Percentiles rank a stretch among this genome's conserved stretches.
These are phyloP conservation scores for Ceratocystiopsis brevicomis DNA, from an alignment of 2,329 filamentous ascomycete species.

Conservation along the genomic window DNA sequence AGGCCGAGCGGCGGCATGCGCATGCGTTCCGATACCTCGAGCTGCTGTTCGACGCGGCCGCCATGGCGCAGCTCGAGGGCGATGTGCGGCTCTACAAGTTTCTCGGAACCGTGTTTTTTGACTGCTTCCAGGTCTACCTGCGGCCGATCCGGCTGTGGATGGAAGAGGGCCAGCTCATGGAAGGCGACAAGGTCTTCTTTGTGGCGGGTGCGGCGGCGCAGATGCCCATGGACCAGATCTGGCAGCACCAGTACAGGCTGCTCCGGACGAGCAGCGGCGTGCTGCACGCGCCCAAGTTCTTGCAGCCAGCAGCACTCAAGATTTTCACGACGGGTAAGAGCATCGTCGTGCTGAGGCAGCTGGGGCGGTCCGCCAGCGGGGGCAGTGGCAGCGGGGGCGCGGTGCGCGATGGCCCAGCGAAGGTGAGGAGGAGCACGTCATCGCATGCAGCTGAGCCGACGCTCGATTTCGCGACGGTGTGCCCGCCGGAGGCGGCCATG, in stretches of 20 bases:
- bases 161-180: constrained; percentile 51
- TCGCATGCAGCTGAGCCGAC: constrained; percentile 19
- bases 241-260: constrained; percentile 57
- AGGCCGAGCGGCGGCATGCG: constrained; percentile 23
- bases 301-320: constrained; percentile 46
- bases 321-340: constrained; percentile 84
- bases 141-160: constrained; percentile 71
- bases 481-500: constrained; percentile 26
- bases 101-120: constrained; percentile 53
- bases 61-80: constrained; percentile 49
- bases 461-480: constrained; percentile 40
- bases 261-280: constrained; percentile 38
- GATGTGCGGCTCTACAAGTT: constrained; percentile 41
- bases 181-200: constrained; percentile 55
- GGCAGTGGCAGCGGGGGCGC: constrained; percentile 13
- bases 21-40: constrained; percentile 60
- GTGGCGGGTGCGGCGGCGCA: constrained; percentile 39
- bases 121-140: constrained; percentile 67
- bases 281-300: constrained; percentile 54
- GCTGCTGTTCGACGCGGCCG: constrained; percentile 52
- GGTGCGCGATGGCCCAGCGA: not conserved
- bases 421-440: constrained; percentile 4
- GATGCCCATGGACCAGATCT: constrained; percentile 45
- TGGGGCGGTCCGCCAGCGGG: constrained; percentile 33
- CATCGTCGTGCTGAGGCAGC: constrained; percentile 59